Evolutionary conservation across 2,329 filamentous ascomycete species (phyloP).

Genomic region (Dissoconium aciculare): DNA sequence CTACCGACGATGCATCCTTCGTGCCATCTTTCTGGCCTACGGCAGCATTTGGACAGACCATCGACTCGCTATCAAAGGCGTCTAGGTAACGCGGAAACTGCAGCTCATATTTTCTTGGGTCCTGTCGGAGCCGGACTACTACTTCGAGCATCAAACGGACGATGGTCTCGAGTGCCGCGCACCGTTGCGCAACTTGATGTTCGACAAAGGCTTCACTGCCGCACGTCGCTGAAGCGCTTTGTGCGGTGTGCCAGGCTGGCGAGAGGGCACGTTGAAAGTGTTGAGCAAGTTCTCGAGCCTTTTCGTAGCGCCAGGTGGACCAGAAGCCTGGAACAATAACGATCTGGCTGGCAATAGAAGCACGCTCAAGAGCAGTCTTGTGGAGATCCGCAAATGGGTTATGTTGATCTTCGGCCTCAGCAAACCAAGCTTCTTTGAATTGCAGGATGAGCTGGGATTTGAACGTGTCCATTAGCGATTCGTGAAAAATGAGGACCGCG

Average conservation of each 20-base stretch:
- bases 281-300: background rate
- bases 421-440: background rate
- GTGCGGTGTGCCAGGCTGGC: too few species aligned
- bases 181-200: too few species aligned
- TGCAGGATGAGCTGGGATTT: background rate
- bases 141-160: background rate
- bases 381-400: background rate
- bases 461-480: slow-evolving; percentile 4
- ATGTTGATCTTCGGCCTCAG: background rate
- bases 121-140: background rate
- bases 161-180: background rate
- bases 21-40: too few species aligned
- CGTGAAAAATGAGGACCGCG: slow-evolving; percentile 3
- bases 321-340: background rate
- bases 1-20: background rate
- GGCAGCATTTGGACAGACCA: background rate
- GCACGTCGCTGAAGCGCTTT: too few species aligned
- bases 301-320: background rate
- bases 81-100: background rate
- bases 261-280: background rate
- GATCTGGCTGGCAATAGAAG: background rate
- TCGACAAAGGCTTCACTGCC: too few species aligned
- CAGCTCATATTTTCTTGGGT: background rate
- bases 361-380: too few species aligned
- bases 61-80: background rate